These are phyloP conservation scores for Candida silvatica DNA, from an alignment of 805 yeast species.

Conservation along the genomic window DNA sequence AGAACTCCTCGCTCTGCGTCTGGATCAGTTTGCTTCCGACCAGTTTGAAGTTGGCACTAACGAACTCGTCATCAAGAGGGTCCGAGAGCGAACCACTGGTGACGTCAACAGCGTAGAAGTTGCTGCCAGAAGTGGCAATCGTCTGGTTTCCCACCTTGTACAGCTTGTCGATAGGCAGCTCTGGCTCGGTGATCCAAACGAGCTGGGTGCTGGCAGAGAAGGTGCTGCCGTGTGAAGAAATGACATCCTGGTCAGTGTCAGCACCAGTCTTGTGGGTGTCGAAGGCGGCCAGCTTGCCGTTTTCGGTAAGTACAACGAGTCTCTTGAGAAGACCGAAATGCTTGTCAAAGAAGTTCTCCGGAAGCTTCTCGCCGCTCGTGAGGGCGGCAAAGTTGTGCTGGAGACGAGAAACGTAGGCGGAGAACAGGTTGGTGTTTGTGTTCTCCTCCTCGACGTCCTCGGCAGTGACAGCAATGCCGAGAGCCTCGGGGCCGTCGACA, in stretches of 20 bases:
- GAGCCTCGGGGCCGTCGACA: conserved; percentile 14
- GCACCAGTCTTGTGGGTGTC: conserved; percentile 30
- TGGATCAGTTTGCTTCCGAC: conserved; percentile 6
- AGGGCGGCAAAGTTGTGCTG: conserved; percentile 19
- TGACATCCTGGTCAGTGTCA: too few species aligned
- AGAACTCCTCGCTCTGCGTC: conserved; percentile 9
- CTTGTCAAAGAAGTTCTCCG: conserved; percentile 10
- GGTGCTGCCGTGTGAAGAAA: not conserved
- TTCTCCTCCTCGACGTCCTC: conserved; percentile 25
- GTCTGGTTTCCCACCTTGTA: conserved; percentile 7
- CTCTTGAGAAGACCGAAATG: conserved; percentile 40
- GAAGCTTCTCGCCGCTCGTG: conserved; percentile 9
- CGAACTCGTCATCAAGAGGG: not conserved
- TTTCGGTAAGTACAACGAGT: conserved; percentile 31
- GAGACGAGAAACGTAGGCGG: conserved; percentile 26
- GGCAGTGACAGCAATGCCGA: conserved; percentile 16
- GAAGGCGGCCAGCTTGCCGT: conserved; percentile 35
- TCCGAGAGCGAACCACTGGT: not conserved
- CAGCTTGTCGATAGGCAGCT: not conserved
- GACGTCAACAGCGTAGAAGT: not conserved
- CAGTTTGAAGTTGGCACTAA: not conserved
- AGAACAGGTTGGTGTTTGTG: conserved; percentile 11
- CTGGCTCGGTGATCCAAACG: conserved; percentile 31
- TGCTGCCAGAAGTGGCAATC: not conserved
- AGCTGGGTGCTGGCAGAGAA: conserved; percentile 5